phyloP scores from a whole-genome alignment of 129 eudicot species.

The Helichrysum umbraculigerum region DNA sequence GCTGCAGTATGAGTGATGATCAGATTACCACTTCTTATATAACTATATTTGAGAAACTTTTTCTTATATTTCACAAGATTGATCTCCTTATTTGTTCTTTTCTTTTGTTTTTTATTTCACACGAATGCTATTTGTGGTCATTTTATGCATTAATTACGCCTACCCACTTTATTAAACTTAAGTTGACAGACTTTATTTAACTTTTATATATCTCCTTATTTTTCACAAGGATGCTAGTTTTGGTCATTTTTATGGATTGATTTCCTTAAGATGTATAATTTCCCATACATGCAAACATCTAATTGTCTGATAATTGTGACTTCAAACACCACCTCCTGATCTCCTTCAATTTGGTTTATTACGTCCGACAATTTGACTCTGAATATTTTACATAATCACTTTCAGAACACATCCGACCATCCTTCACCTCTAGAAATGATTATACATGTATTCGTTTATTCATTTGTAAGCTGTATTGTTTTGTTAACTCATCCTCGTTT shows the following conservation, averaged over 20 bases:
- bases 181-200: too few relatives aligned
- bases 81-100: too few relatives aligned
- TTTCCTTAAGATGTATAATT: too few relatives aligned
- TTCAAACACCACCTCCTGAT: background rate
- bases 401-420: background rate
- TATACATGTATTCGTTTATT: background rate
- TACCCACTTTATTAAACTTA: too few relatives aligned
- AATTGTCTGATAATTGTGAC: background rate
- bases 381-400: background rate
- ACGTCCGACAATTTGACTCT: background rate
- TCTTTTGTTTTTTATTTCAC: too few relatives aligned
- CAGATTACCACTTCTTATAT: background rate
- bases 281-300: background rate
- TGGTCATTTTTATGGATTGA: background rate
- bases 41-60: background rate
- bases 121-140: background rate
- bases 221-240: too few relatives aligned
- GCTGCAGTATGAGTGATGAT: background rate
- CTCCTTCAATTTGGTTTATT: background rate
- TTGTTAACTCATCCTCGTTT: background rate
- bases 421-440: background rate
- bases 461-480: slow-evolving; percentile 11
- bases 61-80: background rate
- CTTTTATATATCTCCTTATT: too few relatives aligned
- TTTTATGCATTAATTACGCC: too few relatives aligned